Evolutionary conservation across 2,329 filamentous ascomycete species (phyloP).

Genomic region (Penicillium sp.): DNA sequence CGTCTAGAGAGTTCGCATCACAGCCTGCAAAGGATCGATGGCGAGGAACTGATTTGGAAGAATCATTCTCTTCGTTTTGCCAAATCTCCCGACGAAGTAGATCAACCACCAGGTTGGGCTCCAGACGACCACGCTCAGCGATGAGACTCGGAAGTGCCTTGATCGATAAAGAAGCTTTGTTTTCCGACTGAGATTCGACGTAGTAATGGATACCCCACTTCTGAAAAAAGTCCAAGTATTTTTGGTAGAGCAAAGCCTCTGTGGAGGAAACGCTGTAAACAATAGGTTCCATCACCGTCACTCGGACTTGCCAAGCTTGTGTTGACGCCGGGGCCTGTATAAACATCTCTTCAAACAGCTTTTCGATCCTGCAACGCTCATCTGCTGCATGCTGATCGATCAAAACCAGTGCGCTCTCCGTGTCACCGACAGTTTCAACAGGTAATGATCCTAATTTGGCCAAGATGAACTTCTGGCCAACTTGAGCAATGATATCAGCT

Average conservation of each 20-base stretch:
- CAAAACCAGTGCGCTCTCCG: conserved; percentile 54
- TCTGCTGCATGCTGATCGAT: conserved; percentile 95
- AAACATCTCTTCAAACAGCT: conserved; percentile 57
- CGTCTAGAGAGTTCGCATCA: not conserved
- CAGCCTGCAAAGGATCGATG: not conserved
- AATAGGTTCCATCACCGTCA: conserved; percentile 43
- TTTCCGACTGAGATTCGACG: conserved; percentile 24
- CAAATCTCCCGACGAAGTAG: conserved; percentile 71
- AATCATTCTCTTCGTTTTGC: conserved; percentile 51
- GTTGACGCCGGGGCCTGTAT: conserved; percentile 5
- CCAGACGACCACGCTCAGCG: conserved; percentile 64
- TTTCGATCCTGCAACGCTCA: conserved; percentile 75
- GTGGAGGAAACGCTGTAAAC: conserved; percentile 57
- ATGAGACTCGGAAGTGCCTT: conserved; percentile 64
- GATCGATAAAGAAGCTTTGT: conserved; percentile 43
- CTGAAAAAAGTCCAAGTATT: conserved; percentile 53
- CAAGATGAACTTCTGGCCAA: conserved; percentile 86
- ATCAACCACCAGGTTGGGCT: conserved; percentile 66
- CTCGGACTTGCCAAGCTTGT: conserved; percentile 13
- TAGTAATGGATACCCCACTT: conserved; percentile 70
- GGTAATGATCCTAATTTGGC: conserved; percentile 47
- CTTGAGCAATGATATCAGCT: conserved; percentile 68
- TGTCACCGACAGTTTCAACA: not conserved
- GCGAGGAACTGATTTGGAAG: conserved; percentile 5
- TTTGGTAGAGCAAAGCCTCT: conserved; percentile 57